A percentile compares a stretch with the other conserved stretches of the same genome.
Evolutionary conservation across 1,284 basidiomycete species (phyloP).

Genomic region (Malassezia restricta): DNA sequence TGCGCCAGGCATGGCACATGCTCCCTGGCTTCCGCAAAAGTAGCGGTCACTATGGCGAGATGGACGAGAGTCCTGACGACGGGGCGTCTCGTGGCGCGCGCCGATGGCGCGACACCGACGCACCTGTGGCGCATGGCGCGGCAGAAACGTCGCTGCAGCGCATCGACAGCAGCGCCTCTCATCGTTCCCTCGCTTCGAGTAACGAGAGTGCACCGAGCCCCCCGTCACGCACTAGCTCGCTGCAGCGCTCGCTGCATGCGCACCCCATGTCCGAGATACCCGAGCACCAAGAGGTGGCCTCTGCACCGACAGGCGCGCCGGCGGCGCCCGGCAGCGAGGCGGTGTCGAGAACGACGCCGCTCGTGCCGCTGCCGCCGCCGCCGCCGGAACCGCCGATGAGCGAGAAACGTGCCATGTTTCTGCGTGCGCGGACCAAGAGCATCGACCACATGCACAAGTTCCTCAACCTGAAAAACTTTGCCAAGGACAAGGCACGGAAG

Average conservation of each 20-base stretch:
- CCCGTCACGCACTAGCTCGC: constrained; percentile 2
- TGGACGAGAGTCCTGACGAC: not conserved
- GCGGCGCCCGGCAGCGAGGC: not conserved
- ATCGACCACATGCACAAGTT: constrained; percentile 14
- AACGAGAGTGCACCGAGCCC: not conserved
- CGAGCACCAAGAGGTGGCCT: not conserved
- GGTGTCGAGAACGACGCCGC: not conserved
- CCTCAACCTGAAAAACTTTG: constrained; percentile 4
- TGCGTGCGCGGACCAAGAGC: constrained; percentile 16
- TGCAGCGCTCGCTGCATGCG: not conserved
- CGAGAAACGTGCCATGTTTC: constrained; percentile 8
- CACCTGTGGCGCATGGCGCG: not conserved
- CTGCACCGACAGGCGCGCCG: not conserved
- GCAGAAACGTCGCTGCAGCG: not conserved
- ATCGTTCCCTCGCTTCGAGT: constrained; percentile 8
- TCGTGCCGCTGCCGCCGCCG: not conserved
- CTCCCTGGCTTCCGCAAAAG: constrained; percentile 6
- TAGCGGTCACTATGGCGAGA: not conserved
- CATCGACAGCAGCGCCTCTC: constrained; percentile 4
- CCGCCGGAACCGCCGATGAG: not conserved
- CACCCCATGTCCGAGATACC: constrained; percentile 5
- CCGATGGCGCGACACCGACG: not conserved
- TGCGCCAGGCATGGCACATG: constrained; percentile 13
- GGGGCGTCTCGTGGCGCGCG: not conserved
- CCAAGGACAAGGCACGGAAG: constrained; percentile 2